phyloP scores from a whole-genome alignment of 345 rosid species.

The Jatropha curcas region DNA sequence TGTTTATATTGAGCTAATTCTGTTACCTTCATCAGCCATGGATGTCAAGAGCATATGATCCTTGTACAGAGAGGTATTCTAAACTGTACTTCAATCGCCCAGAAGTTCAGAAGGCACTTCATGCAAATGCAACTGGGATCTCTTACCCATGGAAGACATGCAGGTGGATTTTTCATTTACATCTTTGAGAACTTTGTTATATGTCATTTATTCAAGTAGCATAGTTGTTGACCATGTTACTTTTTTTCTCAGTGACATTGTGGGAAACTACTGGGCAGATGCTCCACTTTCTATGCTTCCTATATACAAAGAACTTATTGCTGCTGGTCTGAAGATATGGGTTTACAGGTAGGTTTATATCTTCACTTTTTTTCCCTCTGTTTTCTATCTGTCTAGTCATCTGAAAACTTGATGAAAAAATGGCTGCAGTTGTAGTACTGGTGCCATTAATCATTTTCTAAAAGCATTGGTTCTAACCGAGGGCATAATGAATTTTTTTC shows the following conservation, averaged over 20 bases:
- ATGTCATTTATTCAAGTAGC: neutral
- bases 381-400: neutral
- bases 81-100: conserved; percentile 72
- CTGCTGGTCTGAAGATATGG: conserved; percentile 83
- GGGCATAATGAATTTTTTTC: neutral
- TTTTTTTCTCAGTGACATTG: conserved; percentile 49
- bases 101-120: conserved; percentile 91
- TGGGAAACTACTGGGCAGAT: conserved; percentile 77
- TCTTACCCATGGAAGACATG: conserved; percentile 78
- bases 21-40: conserved; percentile 60
- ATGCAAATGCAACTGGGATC: conserved; percentile 78
- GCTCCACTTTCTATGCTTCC: conserved; percentile 95
- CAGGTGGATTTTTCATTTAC: conserved; percentile 48
- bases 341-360: conserved; percentile 60
- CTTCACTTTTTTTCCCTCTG: neutral
- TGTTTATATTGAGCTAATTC: conserved; percentile 4
- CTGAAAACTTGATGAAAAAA: neutral
- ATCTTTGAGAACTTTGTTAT: conserved; percentile 1
- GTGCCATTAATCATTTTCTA: neutral
- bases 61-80: conserved; percentile 89
- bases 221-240: conserved; percentile 2
- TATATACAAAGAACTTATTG: conserved; percentile 78
- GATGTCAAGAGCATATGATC: conserved; percentile 98
- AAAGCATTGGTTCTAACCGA: neutral
- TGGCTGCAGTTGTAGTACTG: neutral